Conservation (phyloP, 768 basidiomycete species). For the Macrolepiota fuliginosa region DNA sequence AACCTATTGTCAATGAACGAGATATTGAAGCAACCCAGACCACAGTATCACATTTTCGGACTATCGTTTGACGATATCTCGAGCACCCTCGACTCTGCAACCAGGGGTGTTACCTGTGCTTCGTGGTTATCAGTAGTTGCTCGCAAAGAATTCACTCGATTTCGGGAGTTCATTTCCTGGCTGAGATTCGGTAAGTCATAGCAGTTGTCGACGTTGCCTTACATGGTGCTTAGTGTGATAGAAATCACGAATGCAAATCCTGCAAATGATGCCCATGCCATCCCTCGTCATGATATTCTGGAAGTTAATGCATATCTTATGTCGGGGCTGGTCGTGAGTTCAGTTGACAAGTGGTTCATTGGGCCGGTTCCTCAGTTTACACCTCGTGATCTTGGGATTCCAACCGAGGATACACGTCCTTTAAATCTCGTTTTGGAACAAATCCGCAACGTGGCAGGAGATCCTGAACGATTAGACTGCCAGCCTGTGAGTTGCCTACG, state of each 20-base stretch:
- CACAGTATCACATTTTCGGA: conserved; percentile 55
- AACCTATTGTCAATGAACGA: conserved; percentile 2
- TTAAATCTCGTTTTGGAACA: conserved; percentile 42
- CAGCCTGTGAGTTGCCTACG: conserved; percentile 44
- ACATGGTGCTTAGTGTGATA: conserved; percentile 21
- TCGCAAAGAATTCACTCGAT: conserved; percentile 65
- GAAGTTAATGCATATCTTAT: conserved; percentile 81
- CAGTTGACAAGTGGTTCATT: conserved; percentile 79
- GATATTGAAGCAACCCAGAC: conserved; percentile 12
- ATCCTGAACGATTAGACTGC: conserved; percentile 46
- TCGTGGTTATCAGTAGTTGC: conserved; percentile 69
- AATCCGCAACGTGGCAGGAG: conserved; percentile 47
- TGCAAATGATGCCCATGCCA: conserved; percentile 45
- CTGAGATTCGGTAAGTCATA: conserved; percentile 61
- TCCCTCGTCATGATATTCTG: conserved; percentile 65
- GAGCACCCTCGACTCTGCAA: conserved; percentile 49
- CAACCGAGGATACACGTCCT: conserved; percentile 28
- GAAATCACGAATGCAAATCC: conserved; percentile 52
- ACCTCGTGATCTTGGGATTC: conserved; percentile 46
- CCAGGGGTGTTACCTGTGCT: conserved; percentile 58
- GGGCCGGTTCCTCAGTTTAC: conserved; percentile 57
- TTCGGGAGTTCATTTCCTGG: conserved; percentile 80
- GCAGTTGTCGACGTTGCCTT: neutral
- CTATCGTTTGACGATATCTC: conserved; percentile 49
- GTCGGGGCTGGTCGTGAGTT: conserved; percentile 63